phyloP scores from a whole-genome alignment of 768 basidiomycete genomes.

The Mrakia frigida region DNA sequence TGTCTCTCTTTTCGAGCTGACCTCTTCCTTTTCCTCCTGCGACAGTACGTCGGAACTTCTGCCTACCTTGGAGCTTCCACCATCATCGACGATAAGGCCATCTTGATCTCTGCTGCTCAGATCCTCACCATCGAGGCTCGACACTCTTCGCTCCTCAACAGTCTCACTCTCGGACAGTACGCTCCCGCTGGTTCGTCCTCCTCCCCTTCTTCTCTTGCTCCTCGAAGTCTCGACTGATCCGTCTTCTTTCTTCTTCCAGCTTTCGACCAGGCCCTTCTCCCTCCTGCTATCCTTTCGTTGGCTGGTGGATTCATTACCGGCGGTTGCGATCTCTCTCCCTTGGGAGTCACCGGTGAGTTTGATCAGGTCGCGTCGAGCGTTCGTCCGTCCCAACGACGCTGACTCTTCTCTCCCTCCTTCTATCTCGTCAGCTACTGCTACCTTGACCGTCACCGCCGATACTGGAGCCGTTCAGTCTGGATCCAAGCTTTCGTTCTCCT shows the following conservation, averaged over 20 bases:
- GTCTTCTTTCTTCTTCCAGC: slow-evolving; percentile 11
- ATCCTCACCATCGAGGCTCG: slow-evolving; percentile 35
- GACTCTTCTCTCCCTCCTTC: too few relatives aligned
- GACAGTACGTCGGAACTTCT: slow-evolving; percentile 33
- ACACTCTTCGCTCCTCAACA: slow-evolving; percentile 33
- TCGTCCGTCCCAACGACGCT: neutral
- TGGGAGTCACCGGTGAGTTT: slow-evolving; percentile 35
- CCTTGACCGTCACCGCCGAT: slow-evolving; percentile 15
- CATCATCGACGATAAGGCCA: slow-evolving; percentile 32
- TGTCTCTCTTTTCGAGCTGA: neutral
- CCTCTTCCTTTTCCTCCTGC: neutral
- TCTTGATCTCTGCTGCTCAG: slow-evolving; percentile 32
- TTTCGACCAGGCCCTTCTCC: slow-evolving; percentile 35
- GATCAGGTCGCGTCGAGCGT: neutral
- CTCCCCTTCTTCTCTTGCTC: neutral
- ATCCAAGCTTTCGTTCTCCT: slow-evolving; percentile 11
- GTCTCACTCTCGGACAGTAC: slow-evolving; percentile 25
- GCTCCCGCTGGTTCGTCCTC: neutral
- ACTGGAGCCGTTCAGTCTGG: slow-evolving; percentile 13
- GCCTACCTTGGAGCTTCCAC: slow-evolving; percentile 36
- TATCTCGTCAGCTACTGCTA: neutral
- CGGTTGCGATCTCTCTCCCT: slow-evolving; percentile 35
- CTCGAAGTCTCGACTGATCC: neutral
- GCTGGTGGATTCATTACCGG: slow-evolving; percentile 36
- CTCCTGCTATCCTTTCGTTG: slow-evolving; percentile 35